Percentiles rank a stretch among this genome's conserved stretches.
These are phyloP conservation scores for Debaryomycetaceae sp. DNA, from an alignment of 1,139 yeast species.

Conservation along the genomic window DNA sequence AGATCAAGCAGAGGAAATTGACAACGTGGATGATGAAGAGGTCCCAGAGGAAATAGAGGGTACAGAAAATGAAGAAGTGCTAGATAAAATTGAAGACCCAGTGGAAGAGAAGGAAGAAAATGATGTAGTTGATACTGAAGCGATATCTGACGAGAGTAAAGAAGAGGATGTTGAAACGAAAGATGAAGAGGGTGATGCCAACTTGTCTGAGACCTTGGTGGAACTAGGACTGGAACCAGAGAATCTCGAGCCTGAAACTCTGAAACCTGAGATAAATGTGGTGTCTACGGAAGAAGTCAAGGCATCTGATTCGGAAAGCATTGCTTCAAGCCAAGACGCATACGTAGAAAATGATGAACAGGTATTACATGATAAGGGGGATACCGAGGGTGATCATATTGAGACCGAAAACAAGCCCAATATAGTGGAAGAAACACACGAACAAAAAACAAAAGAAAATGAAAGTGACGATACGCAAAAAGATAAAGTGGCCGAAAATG, in stretches of 20 bases:
- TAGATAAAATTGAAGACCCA: not conserved
- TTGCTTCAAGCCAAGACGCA: not conserved
- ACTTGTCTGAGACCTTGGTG: too few species aligned
- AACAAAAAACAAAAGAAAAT: too few species aligned
- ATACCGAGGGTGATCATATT: too few species aligned
- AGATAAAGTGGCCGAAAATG: not conserved
- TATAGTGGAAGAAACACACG: too few species aligned
- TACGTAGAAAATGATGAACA: not conserved
- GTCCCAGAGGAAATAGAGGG: slow-evolving; percentile 3
- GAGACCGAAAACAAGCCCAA: too few species aligned
- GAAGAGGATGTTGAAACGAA: slow-evolving; percentile 7
- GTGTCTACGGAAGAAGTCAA: too few species aligned
- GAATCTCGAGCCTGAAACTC: not conserved
- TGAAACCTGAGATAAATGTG: too few species aligned
- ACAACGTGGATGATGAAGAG: slow-evolving; percentile 5
- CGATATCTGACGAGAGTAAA: slow-evolving; percentile 9
- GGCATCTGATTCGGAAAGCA: not conserved
- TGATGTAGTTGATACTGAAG: slow-evolving; percentile 11
- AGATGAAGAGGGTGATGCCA: slow-evolving; percentile 6
- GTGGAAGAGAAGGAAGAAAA: slow-evolving; percentile 4
- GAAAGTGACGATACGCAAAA: not conserved
- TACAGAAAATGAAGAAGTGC: not conserved
- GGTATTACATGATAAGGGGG: too few species aligned
- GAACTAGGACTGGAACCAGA: slow-evolving; percentile 2
- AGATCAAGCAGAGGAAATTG: slow-evolving; percentile 6